A percentile compares a stretch with the other conserved stretches of the same genome.
Evolutionary conservation across 495 filamentous ascomycete genomes (phyloP).

Genomic region (Hyaloscypha variabilis): DNA sequence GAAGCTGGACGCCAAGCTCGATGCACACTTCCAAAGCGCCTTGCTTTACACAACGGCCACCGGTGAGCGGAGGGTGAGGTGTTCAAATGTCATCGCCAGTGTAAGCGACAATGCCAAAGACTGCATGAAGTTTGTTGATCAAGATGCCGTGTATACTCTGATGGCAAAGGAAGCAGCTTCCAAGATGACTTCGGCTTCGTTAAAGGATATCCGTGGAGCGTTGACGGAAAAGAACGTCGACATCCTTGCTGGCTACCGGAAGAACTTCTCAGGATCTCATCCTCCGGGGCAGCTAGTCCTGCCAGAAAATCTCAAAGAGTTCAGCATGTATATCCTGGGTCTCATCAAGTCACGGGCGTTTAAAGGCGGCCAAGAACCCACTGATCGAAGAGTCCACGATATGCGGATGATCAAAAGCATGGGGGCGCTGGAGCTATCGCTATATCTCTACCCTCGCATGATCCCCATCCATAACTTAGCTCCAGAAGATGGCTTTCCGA

Average conservation of each 20-base stretch:
- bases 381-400: slow-evolving; percentile 88
- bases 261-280: slow-evolving; percentile 82
- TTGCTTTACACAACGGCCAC: slow-evolving; percentile 90
- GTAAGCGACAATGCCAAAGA: slow-evolving; percentile 84
- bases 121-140: slow-evolving; percentile 88
- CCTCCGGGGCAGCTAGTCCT: slow-evolving; percentile 93
- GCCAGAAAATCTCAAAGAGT: slow-evolving; percentile 95
- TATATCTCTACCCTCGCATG: slow-evolving; percentile 96
- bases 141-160: slow-evolving; percentile 85
- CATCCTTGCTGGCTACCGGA: slow-evolving; percentile 90
- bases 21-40: slow-evolving; percentile 97
- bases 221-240: slow-evolving; percentile 94
- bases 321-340: slow-evolving; percentile 95
- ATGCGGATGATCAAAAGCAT: slow-evolving; percentile 88
- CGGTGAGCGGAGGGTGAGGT: slow-evolving; percentile 89
- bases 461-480: slow-evolving; percentile 90
- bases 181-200: slow-evolving; percentile 73
- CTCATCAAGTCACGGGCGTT: slow-evolving; percentile 90
- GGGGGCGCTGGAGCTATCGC: slow-evolving; percentile 79
- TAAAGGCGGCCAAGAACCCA: slow-evolving; percentile 91
- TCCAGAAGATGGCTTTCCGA: slow-evolving; percentile 84
- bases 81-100: slow-evolving; percentile 88
- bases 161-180: slow-evolving; percentile 92
- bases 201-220: slow-evolving; percentile 85
- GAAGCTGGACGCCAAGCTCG: slow-evolving; percentile 92